Conservation (phyloP, 306 rosid genomes). For the Cucurbita ficifolia region DNA sequence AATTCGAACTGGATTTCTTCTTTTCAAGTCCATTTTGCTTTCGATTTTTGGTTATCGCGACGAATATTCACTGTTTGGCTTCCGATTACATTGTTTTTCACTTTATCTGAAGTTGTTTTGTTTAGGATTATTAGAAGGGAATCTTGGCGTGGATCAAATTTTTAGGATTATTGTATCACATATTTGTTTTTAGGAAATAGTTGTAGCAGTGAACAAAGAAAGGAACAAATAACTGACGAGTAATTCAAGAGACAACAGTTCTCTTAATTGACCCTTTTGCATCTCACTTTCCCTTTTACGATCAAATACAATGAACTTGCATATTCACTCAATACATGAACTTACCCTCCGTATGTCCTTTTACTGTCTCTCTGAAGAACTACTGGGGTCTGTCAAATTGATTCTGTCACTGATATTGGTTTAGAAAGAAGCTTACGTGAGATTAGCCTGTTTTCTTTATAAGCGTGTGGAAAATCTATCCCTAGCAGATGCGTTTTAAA, state of each 20-base stretch:
- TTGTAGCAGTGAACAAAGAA: no score
- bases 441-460: neutral
- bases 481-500: no score
- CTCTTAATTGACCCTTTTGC: neutral
- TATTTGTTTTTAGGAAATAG: no score
- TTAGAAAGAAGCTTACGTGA: neutral
- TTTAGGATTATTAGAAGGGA: neutral
- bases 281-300: neutral
- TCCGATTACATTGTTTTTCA: no score
- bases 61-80: no score
- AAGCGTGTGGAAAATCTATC: no score
- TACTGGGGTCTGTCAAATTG: neutral
- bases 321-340: neutral
- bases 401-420: neutral
- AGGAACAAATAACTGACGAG: no score
- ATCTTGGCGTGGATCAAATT: neutral
- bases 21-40: no score
- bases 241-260: no score
- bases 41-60: no score
- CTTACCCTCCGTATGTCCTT: neutral
- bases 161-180: neutral
- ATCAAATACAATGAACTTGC: neutral
- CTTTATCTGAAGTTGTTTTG: neutral
- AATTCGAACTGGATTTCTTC: no score
- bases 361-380: neutral